phyloP scores from a whole-genome alignment of 768 basidiomycete genomes.

The Auriscalpium microsporum region DNA sequence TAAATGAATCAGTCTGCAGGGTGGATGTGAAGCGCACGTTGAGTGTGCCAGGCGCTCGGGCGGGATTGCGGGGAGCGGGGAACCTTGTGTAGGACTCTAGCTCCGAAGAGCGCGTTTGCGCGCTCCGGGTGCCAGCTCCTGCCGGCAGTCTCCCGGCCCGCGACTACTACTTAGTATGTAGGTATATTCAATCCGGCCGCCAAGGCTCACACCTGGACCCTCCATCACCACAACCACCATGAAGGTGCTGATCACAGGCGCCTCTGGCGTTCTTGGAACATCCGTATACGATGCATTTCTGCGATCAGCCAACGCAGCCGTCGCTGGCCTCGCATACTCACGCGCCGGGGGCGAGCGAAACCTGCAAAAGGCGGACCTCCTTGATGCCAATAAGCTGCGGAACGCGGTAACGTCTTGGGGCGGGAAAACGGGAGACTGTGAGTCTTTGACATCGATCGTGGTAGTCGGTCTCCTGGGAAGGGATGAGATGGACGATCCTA shows the following conservation, averaged over 20 bases:
- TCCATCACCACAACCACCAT: slow-evolving; percentile 15
- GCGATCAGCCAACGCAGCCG: slow-evolving; percentile 23
- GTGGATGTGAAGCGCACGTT: no score
- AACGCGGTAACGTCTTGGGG: slow-evolving; percentile 46
- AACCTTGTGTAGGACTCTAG: no score
- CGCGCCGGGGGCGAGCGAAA: slow-evolving; percentile 39
- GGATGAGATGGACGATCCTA: not conserved
- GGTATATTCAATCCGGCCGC: no score
- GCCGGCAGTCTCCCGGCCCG: no score
- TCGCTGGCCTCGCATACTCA: slow-evolving; percentile 67
- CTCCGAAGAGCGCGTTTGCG: no score
- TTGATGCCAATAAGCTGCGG: slow-evolving; percentile 36
- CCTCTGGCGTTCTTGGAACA: slow-evolving; percentile 84
- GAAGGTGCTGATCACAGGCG: slow-evolving; percentile 63
- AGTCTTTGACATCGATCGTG: slow-evolving; percentile 20
- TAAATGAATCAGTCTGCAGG: no score
- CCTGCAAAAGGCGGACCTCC: slow-evolving; percentile 58
- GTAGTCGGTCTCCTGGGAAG: not conserved
- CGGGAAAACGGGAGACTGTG: slow-evolving; percentile 57
- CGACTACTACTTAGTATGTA: no score
- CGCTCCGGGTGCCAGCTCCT: no score
- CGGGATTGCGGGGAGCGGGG: no score
- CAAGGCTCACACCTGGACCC: no score
- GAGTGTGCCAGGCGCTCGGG: no score
- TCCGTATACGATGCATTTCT: slow-evolving; percentile 63